phyloP scores from a whole-genome alignment of 2,329 filamentous ascomycete species.

The Hymenoscyphus scutula region DNA sequence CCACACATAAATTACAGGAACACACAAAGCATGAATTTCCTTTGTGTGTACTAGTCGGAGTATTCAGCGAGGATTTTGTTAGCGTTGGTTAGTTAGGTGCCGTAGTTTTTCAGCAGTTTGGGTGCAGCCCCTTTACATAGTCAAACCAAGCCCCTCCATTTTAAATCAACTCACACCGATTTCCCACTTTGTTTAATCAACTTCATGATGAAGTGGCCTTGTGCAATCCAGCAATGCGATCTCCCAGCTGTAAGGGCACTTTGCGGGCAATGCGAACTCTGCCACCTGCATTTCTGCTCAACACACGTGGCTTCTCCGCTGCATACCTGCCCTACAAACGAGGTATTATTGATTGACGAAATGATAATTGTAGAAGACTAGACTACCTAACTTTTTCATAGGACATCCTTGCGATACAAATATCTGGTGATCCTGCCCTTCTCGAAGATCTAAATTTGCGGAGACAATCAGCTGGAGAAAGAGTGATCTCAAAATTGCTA shows the following conservation, averaged over 20 bases:
- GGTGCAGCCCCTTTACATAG: no score
- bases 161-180: not conserved
- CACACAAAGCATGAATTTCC: no score
- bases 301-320: conserved; percentile 11
- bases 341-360: conserved; percentile 14
- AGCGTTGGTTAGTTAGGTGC: no score
- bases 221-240: conserved; percentile 12
- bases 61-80: no score
- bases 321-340: conserved; percentile 13
- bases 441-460: conserved; percentile 11
- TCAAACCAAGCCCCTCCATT: not conserved
- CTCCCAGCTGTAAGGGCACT: conserved; percentile 11
- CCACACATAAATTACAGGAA: no score
- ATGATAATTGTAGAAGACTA: conserved; percentile 10
- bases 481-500: conserved; percentile 12
- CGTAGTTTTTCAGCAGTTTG: no score
- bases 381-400: conserved; percentile 10
- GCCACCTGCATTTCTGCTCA: conserved; percentile 13
- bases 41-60: no score
- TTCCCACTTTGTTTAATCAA: no score
- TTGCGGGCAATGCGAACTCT: conserved; percentile 13
- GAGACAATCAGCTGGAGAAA: conserved; percentile 10
- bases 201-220: not conserved
- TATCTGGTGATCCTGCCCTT: conserved; percentile 11
- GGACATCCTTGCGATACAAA: conserved; percentile 11